Conservation (phyloP, 345 rosid species). For the Geranium brycei region DNA sequence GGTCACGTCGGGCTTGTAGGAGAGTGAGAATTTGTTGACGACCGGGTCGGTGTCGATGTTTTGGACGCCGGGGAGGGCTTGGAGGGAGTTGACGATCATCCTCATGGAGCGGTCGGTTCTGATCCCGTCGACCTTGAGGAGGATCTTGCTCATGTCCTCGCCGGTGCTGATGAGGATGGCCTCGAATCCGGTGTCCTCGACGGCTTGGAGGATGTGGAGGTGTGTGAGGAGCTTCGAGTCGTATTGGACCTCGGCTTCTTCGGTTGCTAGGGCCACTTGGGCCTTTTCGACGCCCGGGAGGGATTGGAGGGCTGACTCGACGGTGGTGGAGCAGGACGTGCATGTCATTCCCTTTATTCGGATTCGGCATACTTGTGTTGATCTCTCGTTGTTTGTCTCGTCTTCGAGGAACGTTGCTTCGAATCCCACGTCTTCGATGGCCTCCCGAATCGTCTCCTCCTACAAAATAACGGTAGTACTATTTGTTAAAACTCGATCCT, state of each 20-base stretch:
- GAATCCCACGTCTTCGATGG: constrained; percentile 81
- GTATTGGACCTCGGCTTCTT: constrained; percentile 68
- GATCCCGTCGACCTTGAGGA: constrained; percentile 60
- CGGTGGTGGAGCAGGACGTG: constrained; percentile 63
- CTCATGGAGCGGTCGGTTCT: constrained; percentile 35
- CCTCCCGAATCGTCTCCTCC: constrained; percentile 78
- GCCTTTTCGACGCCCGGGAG: constrained; percentile 56
- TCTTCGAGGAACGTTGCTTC: constrained; percentile 45
- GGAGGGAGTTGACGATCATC: constrained; percentile 49
- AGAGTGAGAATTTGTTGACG: constrained; percentile 35
- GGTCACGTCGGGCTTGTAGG: constrained; percentile 59
- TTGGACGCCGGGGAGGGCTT: constrained; percentile 79
- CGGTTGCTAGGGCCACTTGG: constrained; percentile 77
- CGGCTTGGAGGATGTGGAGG: constrained; percentile 30
- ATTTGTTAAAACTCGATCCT: neutral
- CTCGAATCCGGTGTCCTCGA: constrained; percentile 60
- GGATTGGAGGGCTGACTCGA: constrained; percentile 52
- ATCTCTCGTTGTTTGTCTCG: constrained; percentile 33
- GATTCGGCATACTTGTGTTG: constrained; percentile 53
- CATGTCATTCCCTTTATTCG: constrained; percentile 87
- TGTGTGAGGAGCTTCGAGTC: constrained; percentile 36
- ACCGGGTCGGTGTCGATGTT: constrained; percentile 16
- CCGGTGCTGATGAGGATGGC: constrained; percentile 62
- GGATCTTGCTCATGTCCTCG: constrained; percentile 54
- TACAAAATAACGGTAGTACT: constrained; percentile 6